phyloP scores from a whole-genome alignment of 1,284 basidiomycete species.

The Fomitopsis schrenkii region DNA sequence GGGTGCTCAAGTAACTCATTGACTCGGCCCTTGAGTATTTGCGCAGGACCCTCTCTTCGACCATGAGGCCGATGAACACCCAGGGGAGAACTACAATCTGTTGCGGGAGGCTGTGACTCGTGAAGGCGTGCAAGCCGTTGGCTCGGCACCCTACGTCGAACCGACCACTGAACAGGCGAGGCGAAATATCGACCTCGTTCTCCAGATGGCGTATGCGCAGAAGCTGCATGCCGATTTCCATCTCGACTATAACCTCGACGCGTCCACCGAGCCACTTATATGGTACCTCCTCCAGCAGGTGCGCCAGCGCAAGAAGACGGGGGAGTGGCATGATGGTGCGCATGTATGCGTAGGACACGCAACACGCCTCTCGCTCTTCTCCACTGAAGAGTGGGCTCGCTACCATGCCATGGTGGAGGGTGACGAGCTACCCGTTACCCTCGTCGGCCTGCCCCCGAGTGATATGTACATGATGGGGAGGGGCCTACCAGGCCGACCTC shows the following conservation, averaged over 20 bases:
- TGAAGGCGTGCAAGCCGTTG: slow-evolving; percentile 44
- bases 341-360: slow-evolving; percentile 57
- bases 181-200: slow-evolving; percentile 49
- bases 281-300: slow-evolving; percentile 46
- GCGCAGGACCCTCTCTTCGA: slow-evolving; percentile 58
- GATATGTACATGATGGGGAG: slow-evolving; percentile 67
- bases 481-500: slow-evolving; percentile 24
- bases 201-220: slow-evolving; percentile 40
- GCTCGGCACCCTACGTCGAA: slow-evolving; percentile 65
- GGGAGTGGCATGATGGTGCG: slow-evolving; percentile 18
- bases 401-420: slow-evolving; percentile 27
- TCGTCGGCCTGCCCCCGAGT: slow-evolving; percentile 58
- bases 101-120: slow-evolving; percentile 35
- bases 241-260: slow-evolving; percentile 61
- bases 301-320: slow-evolving; percentile 17
- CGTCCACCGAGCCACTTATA: slow-evolving; percentile 45
- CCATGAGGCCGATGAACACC: slow-evolving; percentile 25
- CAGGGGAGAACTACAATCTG: slow-evolving; percentile 42
- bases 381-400: slow-evolving; percentile 39
- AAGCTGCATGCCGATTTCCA: slow-evolving; percentile 56
- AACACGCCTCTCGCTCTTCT: slow-evolving; percentile 52
- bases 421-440: slow-evolving; percentile 39
- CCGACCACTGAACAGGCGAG: slow-evolving; percentile 41
- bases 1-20: too few relatives aligned
- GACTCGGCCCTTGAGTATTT: slow-evolving; percentile 39